Evolutionary conservation across 495 filamentous ascomycete species (phyloP), one percentile per base, ranked within the genome.

Genomic region (Penicillium angulare): DNA sequence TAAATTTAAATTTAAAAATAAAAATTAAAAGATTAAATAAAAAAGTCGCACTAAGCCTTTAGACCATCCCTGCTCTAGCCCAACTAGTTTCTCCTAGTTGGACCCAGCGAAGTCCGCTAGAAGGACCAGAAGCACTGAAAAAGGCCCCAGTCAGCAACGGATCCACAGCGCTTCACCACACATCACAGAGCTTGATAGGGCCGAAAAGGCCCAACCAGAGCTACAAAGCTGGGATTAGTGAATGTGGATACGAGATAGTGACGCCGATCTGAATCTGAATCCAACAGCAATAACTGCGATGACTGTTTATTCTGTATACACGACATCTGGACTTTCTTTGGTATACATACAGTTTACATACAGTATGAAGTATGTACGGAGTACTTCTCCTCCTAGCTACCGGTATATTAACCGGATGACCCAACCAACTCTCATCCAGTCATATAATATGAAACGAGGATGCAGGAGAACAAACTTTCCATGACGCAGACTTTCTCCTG

Each of bases 261-360:
- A 50, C 47, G 67, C 56, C 63, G 69, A 72, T 72, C 68, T 67
- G 61, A 67, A 67, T 59, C 52, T 49, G 35, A 59, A 49, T 50
- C 43, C 34, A 31, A n/a, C n/a, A n/a, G n/a, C n/a, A n/a, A n/a
- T n/a, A n/a, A n/a, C 23, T 23, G 34, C 27, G 13, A 12, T 5
- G 9, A 12, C 15, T 32, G 22, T 33, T 22, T 32, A 42, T 43
- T n/a, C 8, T 39, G 26, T 41, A 33, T 35, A 24, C 26, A 44
- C 42, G 23, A 7, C 26, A 22, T 27, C 18, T 10, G 27, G 31
- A 43, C 2, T 29, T 22, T 27, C 40, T n/a, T n/a, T n/a, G n/a
- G n/a, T n/a, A n/a, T n/a, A n/a, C n/a, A n/a, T n/a, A n/a, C n/a
- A n/a, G n/a, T n/a, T n/a, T n/a, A n/a, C n/a, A n/a, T n/a, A n/a